Conservation (phyloP, 2,329 filamentous ascomycete species). For the Purpureocillium takamizusanense region DNA sequence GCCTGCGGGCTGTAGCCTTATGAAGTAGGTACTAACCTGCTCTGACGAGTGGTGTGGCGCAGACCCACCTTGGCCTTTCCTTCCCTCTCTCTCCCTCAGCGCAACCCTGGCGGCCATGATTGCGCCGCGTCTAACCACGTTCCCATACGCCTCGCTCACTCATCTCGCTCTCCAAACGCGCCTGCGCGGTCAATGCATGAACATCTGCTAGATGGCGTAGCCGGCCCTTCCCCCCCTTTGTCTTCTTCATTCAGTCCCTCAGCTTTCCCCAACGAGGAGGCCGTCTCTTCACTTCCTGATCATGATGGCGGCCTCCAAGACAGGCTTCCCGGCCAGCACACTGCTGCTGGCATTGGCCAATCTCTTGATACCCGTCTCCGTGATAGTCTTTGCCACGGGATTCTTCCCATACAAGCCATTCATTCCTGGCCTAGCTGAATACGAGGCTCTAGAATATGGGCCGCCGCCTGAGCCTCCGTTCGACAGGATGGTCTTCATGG, state of each 20-base stretch:
- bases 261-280: too few species aligned
- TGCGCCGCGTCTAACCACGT: not conserved
- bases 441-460: constrained; percentile 46
- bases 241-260: not conserved
- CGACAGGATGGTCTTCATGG: constrained; percentile 91
- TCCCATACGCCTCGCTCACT: not conserved
- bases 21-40: too few species aligned
- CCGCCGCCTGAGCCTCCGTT: constrained; percentile 61
- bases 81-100: not conserved
- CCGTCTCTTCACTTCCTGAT: too few species aligned
- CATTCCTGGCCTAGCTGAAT: constrained; percentile 71
- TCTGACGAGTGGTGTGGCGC: too few species aligned
- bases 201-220: not conserved
- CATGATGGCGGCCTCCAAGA: constrained; percentile 16
- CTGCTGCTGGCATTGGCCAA: constrained; percentile 59
- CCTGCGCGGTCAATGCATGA: too few species aligned
- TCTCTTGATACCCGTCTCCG: constrained; percentile 64
- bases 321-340: constrained; percentile 20
- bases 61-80: not conserved
- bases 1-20: too few species aligned
- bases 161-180: not conserved
- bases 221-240: constrained; percentile 1
- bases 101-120: not conserved
- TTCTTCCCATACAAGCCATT: constrained; percentile 99
- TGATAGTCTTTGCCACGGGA: constrained; percentile 71